Base-by-base conservation (phyloP, 176 grass and related monocot genomes). In the Typha latifolia region DNA sequence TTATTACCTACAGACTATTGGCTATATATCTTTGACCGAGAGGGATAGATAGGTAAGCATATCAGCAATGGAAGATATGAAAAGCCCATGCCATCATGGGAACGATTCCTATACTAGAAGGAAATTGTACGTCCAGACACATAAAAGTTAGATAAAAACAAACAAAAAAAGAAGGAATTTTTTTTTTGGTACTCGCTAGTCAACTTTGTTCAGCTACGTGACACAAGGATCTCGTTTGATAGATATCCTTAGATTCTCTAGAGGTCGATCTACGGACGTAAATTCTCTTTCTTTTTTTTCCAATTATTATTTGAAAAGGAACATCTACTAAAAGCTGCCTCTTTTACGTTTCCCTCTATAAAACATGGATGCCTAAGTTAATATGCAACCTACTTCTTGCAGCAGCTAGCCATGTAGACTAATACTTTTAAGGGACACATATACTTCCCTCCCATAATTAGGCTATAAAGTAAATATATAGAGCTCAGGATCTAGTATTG, bases 171-270 rank as follows among this genome's bases (percentile, higher is more conserved):
- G 16, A 16, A 16, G 4, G 6, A 59, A 59, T 18, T 9, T 9
- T 9, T 21, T n/a, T 21, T 6, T n/a, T n/a, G n/a, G 53, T 11
- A 59, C 16, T 59, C 53, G 3, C 5, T 59, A 6, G 10, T 11
- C n/a, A 16, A 59, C 5, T 21, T 57, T 59, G 15, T 11, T n/a
- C 53, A 10, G 5, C 53, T 19, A 57, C n/a, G 2, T 16, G 53
- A 57, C 20, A 57, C 53, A 19, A 18, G 2, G 5, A 10, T 21
- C 20, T 21, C 5, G 53, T 2, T 2, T 57, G 53, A 20, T 57
- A 8, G 53, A 57, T 57, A 57, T 57, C 53, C n/a, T 21, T 57
- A 57, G 53, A 57, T 57, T 57, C 53, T 21, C 53, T 57, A 21
- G 13, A 57, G 10, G 7, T 43, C 5, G 5, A 43, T 18, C 53